Evolutionary conservation across 345 rosid species (phyloP), one percentile per base, ranked within the genome.

Genomic region (Rhizophora mangle): DNA sequence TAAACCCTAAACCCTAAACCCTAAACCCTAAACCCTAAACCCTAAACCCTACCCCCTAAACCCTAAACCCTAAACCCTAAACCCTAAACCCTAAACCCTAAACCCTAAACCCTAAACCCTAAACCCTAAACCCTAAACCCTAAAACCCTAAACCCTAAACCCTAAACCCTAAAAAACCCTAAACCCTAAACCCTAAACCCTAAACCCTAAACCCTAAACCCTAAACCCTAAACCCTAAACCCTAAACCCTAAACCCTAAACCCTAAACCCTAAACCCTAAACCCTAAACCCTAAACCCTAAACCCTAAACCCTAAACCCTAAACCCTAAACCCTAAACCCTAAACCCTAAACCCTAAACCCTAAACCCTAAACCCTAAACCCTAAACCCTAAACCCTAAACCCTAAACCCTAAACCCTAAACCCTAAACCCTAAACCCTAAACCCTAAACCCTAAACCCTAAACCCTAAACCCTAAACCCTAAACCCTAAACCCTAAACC

Each of bases 241-340:
- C 71, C 52, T 43, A 67, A 74, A 57, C 72, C 72, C 39, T 51
- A 74, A 67, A 64, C 72, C 72, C 56, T 31, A 68, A 74, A 51
- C 73, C 73, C 59, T 26, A 74, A 74, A 52, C 78, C 62, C 34
- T 32, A 67, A 68, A 22, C 37, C 63, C 54, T 56, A 68, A 68
- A 68, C 71, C 63, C 71, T 68, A 68, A 68, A 68, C 71, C 71
- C 71, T 68, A 68, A 68, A 61, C 75, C 75, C 64, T 64, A 72
- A 64, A 64, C 75, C 75, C 70, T 65, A 65, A 72, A 72, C 75
- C 75, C 75, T 64, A 72, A 72, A 56, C 75, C 75, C 70, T 56
- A 72, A 72, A 55, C 76, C 76, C 70, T 53, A 72, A 72, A 37
- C 76, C 75, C 63, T 30, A 71, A 71, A 63, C 60, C 76, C 36